Conservation (phyloP, 192 early-diverging fungal species). For the Oehlia diaphana region DNA sequence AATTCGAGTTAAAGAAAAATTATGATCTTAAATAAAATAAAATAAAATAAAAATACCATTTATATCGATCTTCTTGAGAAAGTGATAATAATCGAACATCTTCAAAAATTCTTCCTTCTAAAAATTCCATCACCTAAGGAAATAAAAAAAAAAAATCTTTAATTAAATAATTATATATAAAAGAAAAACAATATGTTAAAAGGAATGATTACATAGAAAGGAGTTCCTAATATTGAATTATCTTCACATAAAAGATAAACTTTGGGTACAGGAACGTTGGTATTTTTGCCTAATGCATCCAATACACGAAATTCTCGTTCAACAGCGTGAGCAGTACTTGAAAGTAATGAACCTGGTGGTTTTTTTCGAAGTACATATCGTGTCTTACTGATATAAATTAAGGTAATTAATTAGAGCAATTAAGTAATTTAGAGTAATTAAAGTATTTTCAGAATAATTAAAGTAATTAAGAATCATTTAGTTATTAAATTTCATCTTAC, state of each 20-base stretch:
- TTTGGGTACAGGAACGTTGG: slow-evolving; percentile 86
- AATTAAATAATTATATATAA: not conserved
- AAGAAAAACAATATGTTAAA: no score
- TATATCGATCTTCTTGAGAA: slow-evolving; percentile 49
- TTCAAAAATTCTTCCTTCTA: slow-evolving; percentile 85
- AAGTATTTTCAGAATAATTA: not conserved
- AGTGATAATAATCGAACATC: slow-evolving; percentile 61
- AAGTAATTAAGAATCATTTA: not conserved
- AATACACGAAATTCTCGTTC: slow-evolving; percentile 89
- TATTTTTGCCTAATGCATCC: slow-evolving; percentile 67
- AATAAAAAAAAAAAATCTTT: not conserved
- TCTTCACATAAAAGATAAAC: slow-evolving; percentile 91
- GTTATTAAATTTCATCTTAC: slow-evolving; percentile 34
- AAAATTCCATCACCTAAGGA: slow-evolving; percentile 84
- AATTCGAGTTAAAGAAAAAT: no score
- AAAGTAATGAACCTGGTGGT: slow-evolving; percentile 82
- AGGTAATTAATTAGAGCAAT: not conserved
- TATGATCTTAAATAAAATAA: not conserved
- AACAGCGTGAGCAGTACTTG: slow-evolving; percentile 87
- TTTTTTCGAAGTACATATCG: slow-evolving; percentile 89
- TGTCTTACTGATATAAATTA: slow-evolving; percentile 47
- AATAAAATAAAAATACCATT: slow-evolving; percentile 47
- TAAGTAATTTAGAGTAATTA: not conserved
- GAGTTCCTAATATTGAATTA: slow-evolving; percentile 77
- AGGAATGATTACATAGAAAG: slow-evolving; percentile 73